Conservation (phyloP, 2,329 filamentous ascomycete species). For the Cladorrhinum sp. region DNA sequence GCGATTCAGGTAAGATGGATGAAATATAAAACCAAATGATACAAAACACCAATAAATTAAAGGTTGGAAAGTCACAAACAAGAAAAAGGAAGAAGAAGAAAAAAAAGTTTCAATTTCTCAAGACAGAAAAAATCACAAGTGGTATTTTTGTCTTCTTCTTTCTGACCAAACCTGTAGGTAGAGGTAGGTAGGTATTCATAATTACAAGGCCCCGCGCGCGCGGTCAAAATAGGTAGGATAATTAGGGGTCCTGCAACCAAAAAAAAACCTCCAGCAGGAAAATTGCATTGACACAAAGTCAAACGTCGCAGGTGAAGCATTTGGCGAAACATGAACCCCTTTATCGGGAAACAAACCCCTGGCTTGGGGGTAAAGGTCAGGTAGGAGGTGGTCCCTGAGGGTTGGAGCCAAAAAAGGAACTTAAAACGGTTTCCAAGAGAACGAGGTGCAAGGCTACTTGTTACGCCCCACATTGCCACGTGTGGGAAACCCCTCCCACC, state of each 20-base stretch:
- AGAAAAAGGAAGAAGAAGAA: slow-evolving; percentile 13
- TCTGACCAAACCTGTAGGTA: not conserved
- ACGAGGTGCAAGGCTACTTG: not conserved
- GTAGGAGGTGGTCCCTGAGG: too few species aligned
- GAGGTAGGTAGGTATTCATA: too few species aligned
- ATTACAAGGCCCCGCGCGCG: too few species aligned
- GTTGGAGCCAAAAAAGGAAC: not conserved
- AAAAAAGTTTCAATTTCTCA: slow-evolving; percentile 17
- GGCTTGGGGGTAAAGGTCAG: too few species aligned
- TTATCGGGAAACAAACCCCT: too few species aligned
- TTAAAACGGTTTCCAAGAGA: not conserved
- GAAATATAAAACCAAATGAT: not conserved
- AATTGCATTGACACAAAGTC: not conserved
- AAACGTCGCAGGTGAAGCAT: slow-evolving; percentile 3
- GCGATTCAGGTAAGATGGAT: too few species aligned
- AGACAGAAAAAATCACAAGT: too few species aligned
- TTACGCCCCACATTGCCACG: slow-evolving; percentile 2
- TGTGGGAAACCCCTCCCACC: not conserved
- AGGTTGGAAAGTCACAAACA: slow-evolving; percentile 3
- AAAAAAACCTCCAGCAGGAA: not conserved
- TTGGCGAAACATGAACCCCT: not conserved
- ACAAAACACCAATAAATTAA: too few species aligned
- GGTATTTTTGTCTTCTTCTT: too few species aligned
- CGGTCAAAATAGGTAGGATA: too few species aligned
- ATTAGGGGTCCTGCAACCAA: slow-evolving; percentile 7